phyloP scores from a whole-genome alignment of 2,329 filamentous ascomycete species.

The Aspergillus pseudoterreus region DNA sequence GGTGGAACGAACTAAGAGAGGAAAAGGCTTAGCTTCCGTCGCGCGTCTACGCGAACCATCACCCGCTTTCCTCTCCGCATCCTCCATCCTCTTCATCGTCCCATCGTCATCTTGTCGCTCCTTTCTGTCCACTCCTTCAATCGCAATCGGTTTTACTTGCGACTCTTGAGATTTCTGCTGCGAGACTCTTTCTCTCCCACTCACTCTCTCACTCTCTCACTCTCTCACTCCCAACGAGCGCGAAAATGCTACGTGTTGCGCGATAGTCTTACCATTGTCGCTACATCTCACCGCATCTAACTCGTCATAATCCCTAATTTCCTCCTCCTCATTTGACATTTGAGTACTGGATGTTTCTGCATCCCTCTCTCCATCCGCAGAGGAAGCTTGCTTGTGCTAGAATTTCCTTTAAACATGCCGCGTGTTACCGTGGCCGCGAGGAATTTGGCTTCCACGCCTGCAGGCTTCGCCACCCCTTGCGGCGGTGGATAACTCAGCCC shows the following conservation, averaged over 20 bases:
- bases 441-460: conserved; percentile 17
- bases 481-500: conserved; percentile 23
- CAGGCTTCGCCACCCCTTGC: conserved; percentile 24
- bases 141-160: background rate
- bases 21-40: background rate
- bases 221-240: too few species aligned
- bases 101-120: background rate
- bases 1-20: background rate
- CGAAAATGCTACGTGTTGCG: background rate
- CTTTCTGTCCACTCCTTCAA: background rate
- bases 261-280: background rate
- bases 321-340: background rate
- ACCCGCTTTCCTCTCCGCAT: background rate
- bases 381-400: conserved; percentile 20
- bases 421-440: conserved; percentile 20
- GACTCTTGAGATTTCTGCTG: too few species aligned
- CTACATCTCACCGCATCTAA: background rate
- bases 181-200: too few species aligned
- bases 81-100: background rate
- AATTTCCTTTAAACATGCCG: conserved; percentile 28
- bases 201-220: too few species aligned
- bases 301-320: background rate
- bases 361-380: conserved; percentile 18
- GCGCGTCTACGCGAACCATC: background rate
- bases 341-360: conserved; percentile 30